Percentiles rank a stretch among this genome's conserved stretches.
Evolutionary conservation across 2,329 filamentous ascomycete genomes (phyloP).

Genomic region (Xylariales sp.): DNA sequence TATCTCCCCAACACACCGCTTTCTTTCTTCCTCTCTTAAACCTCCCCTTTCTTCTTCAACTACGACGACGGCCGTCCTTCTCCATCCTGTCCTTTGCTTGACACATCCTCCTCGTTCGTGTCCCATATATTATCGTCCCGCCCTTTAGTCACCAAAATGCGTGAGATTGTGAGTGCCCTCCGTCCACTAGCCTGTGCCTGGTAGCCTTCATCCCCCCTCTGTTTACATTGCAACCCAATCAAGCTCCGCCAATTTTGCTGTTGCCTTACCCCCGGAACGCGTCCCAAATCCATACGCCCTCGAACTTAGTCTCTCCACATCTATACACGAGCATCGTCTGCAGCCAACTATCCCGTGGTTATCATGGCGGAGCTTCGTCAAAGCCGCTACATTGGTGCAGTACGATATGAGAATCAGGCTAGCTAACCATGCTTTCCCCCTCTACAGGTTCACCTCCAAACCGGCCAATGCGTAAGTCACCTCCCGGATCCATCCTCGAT

Average conservation of each 20-base stretch:
- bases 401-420: neutral
- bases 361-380: constrained; percentile 2
- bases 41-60: constrained; percentile 42
- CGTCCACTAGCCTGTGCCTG: constrained; percentile 3
- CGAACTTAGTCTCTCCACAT: constrained; percentile 38
- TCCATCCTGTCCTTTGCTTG: constrained; percentile 40
- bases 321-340: constrained; percentile 39
- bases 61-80: constrained; percentile 32
- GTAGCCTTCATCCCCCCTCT: constrained; percentile 30
- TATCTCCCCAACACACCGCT: constrained; percentile 37
- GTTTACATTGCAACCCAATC: constrained; percentile 42
- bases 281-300: constrained; percentile 33
- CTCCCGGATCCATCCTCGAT: constrained; percentile 43
- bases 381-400: neutral
- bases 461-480: constrained; percentile 94
- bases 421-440: constrained; percentile 26
- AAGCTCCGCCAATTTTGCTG: constrained; percentile 24
- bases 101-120: constrained; percentile 43
- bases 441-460: constrained; percentile 95
- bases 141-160: constrained; percentile 67
- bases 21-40: constrained; percentile 41
- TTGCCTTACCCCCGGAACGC: constrained; percentile 49
- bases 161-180: constrained; percentile 74
- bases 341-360: neutral
- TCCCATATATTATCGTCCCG: constrained; percentile 43